Evolutionary conservation across 2,329 filamentous ascomycete species (phyloP), one percentile per base, ranked within the genome.

Genomic region (Hypoxylon sp.): DNA sequence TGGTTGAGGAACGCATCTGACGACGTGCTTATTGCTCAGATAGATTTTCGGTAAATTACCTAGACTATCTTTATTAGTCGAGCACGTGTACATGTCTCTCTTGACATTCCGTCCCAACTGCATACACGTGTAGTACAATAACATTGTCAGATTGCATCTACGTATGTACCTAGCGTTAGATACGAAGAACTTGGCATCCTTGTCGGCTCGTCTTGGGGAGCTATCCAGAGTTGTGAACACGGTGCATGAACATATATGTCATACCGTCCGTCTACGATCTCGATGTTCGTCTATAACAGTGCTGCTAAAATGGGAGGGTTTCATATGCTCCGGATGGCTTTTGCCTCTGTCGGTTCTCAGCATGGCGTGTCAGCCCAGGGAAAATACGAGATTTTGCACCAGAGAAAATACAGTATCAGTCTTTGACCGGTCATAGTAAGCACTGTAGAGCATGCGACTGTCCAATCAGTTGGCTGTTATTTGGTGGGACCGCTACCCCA

Each of bases 301-400:
- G n/a, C 4, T 40, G 30, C 46, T 56, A 48, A 52, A 57, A 51
- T 26, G 32, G 28, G 48, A 24, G 14, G 45, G 18, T 50, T 48
- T 33, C 46, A 48, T 49, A 36, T 40, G 36, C 26, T 14, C 44
- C n/a, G 33, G 51, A 32, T 44, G 16, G n/a, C 16, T 20, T 53
- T 52, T 32, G 42, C 14, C 26, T 28, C 18, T 46, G n/a, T 52
- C 40, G 28, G 32, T 9, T 45, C 22, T 18, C 30, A 46, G 18
- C 28, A 9, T 28, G 42, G 44, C 45, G 45, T 26, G 26, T 53
- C 20, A 30, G 26, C 28, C 32, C 22, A 54, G 32, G 50, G 38
- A 32, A n/a, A 67, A 67, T 64, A 67, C 64, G 64, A 67, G 64
- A 33, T 67, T 64, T 57, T 50, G n/a, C 28, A 52, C 7, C 30